Evolutionary conservation across 345 rosid genomes (phyloP), one percentile per base, ranked within the genome.

Genomic region (Eucalyptus curtisii): DNA sequence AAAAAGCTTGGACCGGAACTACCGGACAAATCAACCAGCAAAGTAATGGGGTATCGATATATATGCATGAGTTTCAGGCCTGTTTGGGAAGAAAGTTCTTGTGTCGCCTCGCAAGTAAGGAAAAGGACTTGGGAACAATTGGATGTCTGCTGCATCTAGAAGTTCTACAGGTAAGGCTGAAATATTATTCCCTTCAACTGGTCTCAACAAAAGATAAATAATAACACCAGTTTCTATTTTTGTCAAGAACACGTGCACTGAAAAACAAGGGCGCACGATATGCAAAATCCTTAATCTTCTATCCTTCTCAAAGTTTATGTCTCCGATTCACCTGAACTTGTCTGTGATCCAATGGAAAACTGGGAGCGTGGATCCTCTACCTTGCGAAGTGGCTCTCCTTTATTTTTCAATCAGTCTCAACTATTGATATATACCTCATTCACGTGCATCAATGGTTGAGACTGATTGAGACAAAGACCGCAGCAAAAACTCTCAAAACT

Each of bases 11-110:
- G 97, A 97, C 91, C 93, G 92, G 92, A 95, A 92, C 30, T 93
- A 93, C 87, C 92, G 98, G 30, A 95, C 97, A 68, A 95, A 96
- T 90, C 94, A 93, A 86, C 98, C 98, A 15, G 95, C 95, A 90
- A 93, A 90, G 93, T 94, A 93, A 82, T 97, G 98, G 99, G 97
- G 97, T 82, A 88, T 97, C 24, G 94, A 97, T 91, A 91, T 95
- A 37, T 96, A 90, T 90, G 97, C 98, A 89, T 95, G 92, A 91
- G 68, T 13, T 61, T 13, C 17, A 2, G 6, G 68, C 68, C 68
- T 61, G 8, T 30, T 13, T 30, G 68, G 68, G 7, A 30, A 61
- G 59, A 13, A 33, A 61, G 13, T 57, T 57, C 30, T 50, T 50
- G 13, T 57, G 64, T 57, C 2, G 30, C 5, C n/a, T 24, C n/a